Conservation (phyloP, 352 stramenopile genomes). For the Bremia lactucae region DNA sequence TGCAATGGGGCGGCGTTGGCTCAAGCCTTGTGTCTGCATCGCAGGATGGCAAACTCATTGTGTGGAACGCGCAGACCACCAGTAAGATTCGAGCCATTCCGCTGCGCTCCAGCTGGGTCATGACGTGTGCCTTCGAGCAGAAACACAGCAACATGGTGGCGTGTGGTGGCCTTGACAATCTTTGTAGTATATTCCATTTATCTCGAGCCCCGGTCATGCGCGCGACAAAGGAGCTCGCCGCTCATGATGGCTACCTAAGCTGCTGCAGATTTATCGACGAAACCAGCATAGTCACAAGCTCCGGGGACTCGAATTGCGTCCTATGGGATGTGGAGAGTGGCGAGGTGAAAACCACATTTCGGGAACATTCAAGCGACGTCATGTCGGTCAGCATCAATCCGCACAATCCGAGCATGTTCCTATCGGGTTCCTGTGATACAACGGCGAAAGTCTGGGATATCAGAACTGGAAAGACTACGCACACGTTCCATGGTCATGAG, state of each 20-base stretch:
- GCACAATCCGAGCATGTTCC: constrained; percentile 94
- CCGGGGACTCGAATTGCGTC: constrained; percentile 97
- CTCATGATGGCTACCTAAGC: constrained; percentile 96
- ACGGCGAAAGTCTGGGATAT: constrained; percentile 98
- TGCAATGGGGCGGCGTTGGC: constrained; percentile 95
- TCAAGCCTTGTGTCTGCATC: constrained; percentile 87
- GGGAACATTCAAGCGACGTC: constrained; percentile 95
- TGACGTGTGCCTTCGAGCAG: constrained; percentile 99
- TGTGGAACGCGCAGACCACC: constrained; percentile 96
- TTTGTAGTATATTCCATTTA: constrained; percentile 99
- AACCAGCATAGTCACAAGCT: constrained; percentile 88
- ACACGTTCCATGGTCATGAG: constrained; percentile 96
- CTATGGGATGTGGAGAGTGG: constrained; percentile 96
- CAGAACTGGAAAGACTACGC: constrained; percentile 89
- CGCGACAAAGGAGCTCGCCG: constrained; percentile 91
- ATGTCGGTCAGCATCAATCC: constrained; percentile 95
- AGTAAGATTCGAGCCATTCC: constrained; percentile 97
- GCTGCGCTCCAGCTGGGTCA: constrained; percentile 96
- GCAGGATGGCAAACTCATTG: constrained; percentile 98
- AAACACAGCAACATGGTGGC: constrained; percentile 94
- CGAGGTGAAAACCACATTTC: constrained; percentile 92
- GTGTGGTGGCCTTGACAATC: constrained; percentile 97
- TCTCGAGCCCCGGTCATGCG: constrained; percentile 84
- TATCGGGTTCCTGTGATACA: constrained; percentile 94
- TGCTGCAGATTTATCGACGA: constrained; percentile 98